Conservation (phyloP, 2,329 filamentous ascomycete genomes). For the Cadophora sp. region DNA sequence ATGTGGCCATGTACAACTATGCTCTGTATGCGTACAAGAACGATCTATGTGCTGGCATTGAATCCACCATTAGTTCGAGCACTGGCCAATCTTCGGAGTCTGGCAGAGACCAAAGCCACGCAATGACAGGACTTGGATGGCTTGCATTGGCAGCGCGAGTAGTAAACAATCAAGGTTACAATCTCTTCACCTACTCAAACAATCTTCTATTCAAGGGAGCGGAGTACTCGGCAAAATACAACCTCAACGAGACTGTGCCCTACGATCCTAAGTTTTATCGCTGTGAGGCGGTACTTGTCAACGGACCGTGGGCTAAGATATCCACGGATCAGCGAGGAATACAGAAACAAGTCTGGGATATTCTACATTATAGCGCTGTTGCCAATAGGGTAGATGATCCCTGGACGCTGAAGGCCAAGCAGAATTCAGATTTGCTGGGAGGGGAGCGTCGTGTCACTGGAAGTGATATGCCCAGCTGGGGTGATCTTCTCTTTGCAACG, state of each 20-base stretch:
- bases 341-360: constrained; percentile 9
- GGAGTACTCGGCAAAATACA: constrained; percentile 50
- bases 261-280: constrained; percentile 48
- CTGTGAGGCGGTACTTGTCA: constrained; percentile 49
- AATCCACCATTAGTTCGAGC: constrained; percentile 40
- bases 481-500: constrained; percentile 39
- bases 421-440: not conserved
- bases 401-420: not conserved
- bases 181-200: not conserved
- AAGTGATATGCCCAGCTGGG: constrained; percentile 43
- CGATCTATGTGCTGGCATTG: constrained; percentile 47
- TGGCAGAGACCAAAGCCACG: constrained; percentile 49
- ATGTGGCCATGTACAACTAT: constrained; percentile 50
- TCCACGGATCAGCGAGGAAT: not conserved
- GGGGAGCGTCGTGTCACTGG: not conserved
- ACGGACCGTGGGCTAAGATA: constrained; percentile 46
- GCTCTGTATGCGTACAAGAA: constrained; percentile 47
- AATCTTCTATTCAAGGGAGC: constrained; percentile 42
- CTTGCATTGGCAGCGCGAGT: constrained; percentile 45
- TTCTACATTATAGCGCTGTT: not conserved
- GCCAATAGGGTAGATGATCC: not conserved
- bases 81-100: constrained; percentile 49
- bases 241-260: constrained; percentile 45
- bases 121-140: constrained; percentile 45
- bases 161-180: constrained; percentile 46